Conservation (phyloP, 805 yeast species). For the Vanderwaltozyma tropicalis region DNA sequence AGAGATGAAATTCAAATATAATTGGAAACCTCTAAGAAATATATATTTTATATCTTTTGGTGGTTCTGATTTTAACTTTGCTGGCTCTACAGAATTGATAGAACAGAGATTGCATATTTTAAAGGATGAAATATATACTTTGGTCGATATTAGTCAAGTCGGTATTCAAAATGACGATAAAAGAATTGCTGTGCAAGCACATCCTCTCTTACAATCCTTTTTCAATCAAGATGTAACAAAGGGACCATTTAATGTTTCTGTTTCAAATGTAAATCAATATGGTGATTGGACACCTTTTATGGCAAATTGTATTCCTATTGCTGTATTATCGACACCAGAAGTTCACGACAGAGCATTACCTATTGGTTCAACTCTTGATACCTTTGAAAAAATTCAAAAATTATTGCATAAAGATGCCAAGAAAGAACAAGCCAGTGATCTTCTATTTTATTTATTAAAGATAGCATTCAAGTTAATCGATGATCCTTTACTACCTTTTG, state of each 20-base stretch:
- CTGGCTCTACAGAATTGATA: conserved; percentile 71
- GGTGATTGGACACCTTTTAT: conserved; percentile 63
- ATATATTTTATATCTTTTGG: conserved; percentile 80
- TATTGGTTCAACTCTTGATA: conserved; percentile 57
- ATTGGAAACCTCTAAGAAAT: conserved; percentile 75
- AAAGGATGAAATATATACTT: conserved; percentile 49
- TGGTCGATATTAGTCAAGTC: conserved; percentile 52
- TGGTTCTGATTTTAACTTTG: conserved; percentile 65
- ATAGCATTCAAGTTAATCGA: conserved; percentile 51
- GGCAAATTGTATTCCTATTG: conserved; percentile 38
- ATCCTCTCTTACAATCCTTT: conserved; percentile 48
- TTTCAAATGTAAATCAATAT: conserved; percentile 26
- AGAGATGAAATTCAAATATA: conserved; percentile 45
- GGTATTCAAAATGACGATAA: conserved; percentile 32
- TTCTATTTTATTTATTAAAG: conserved; percentile 44
- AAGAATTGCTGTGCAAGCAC: conserved; percentile 41
- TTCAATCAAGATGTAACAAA: conserved; percentile 27
- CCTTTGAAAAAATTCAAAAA: conserved; percentile 42
- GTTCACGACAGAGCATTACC: conserved; percentile 34
- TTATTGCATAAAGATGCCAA: conserved; percentile 38
- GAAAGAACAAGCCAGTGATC: conserved; percentile 36
- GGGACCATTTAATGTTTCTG: conserved; percentile 8
- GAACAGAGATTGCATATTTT: conserved; percentile 43
- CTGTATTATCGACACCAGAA: conserved; percentile 11
- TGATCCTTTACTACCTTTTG: conserved; percentile 64